phyloP scores from a whole-genome alignment of 1,284 basidiomycete species.

The Pyrrhoderma noxium region DNA sequence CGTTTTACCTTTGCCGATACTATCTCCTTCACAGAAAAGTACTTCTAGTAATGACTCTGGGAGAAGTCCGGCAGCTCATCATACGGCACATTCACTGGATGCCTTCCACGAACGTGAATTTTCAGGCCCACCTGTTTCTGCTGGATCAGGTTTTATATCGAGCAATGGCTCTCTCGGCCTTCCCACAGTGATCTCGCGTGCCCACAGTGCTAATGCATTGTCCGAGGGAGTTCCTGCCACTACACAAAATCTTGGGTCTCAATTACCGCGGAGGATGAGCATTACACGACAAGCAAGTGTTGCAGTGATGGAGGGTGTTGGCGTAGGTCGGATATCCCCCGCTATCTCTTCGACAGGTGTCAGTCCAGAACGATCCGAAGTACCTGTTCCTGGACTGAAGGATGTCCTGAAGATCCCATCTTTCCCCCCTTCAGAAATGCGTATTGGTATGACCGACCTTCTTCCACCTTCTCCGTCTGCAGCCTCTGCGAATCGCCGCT shows the following conservation, averaged over 20 bases:
- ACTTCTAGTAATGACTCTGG: slow-evolving; percentile 7
- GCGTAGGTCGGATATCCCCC: slow-evolving; percentile 28
- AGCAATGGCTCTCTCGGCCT: slow-evolving; percentile 7
- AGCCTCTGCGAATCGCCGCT: slow-evolving; percentile 38
- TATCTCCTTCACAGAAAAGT: slow-evolving; percentile 13
- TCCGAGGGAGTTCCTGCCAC: slow-evolving; percentile 32
- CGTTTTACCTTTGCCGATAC: slow-evolving; percentile 1
- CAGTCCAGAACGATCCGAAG: slow-evolving; percentile 27
- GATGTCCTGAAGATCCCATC: slow-evolving; percentile 64
- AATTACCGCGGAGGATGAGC: slow-evolving; percentile 27
- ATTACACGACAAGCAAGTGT: slow-evolving; percentile 41
- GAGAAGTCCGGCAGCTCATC: slow-evolving; percentile 14
- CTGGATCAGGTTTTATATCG: background rate
- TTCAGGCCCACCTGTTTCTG: background rate
- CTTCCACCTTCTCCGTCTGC: slow-evolving; percentile 72
- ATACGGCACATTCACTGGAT: slow-evolving; percentile 18
- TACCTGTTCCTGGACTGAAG: slow-evolving; percentile 51
- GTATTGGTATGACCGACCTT: slow-evolving; percentile 60
- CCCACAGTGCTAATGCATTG: slow-evolving; percentile 18
- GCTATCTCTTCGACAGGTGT: slow-evolving; percentile 28
- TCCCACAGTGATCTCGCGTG: slow-evolving; percentile 17
- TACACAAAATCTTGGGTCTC: slow-evolving; percentile 22
- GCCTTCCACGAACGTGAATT: slow-evolving; percentile 1
- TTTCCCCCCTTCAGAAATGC: slow-evolving; percentile 56
- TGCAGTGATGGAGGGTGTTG: slow-evolving; percentile 36